Percentiles rank a stretch among this genome's conserved stretches.
Conservation (phyloP, 1,139 yeast genomes). For the Kodamaea derodonti region DNA sequence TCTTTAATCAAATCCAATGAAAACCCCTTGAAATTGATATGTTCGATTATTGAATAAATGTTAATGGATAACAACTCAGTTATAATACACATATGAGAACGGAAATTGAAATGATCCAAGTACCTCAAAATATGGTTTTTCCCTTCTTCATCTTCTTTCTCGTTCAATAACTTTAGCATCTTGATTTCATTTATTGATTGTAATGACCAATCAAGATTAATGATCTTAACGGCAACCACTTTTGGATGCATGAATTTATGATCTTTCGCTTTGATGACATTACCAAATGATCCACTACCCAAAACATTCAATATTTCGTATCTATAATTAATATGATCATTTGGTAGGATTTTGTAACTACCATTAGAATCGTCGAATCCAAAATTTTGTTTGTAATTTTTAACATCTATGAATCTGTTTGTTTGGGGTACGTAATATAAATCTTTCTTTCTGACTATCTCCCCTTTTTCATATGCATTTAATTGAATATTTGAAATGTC, state of each 20-base stretch:
- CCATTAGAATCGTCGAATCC: slow-evolving; percentile 74
- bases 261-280: slow-evolving; percentile 68
- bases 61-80: slow-evolving; percentile 72
- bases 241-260: slow-evolving; percentile 43
- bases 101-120: slow-evolving; percentile 68
- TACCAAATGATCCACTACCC: slow-evolving; percentile 86
- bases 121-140: slow-evolving; percentile 42
- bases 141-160: slow-evolving; percentile 3
- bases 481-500: slow-evolving; percentile 14
- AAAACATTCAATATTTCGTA: slow-evolving; percentile 57
- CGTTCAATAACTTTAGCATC: slow-evolving; percentile 49
- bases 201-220: slow-evolving; percentile 68
- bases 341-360: slow-evolving; percentile 51
- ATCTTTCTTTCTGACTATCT: slow-evolving; percentile 38
- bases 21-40: slow-evolving; percentile 60
- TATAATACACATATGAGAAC: slow-evolving; percentile 80
- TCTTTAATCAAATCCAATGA: slow-evolving; percentile 45
- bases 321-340: slow-evolving; percentile 76
- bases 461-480: slow-evolving; percentile 52
- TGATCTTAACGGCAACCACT: slow-evolving; percentile 69
- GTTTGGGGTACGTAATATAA: slow-evolving; percentile 34
- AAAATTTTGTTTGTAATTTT: slow-evolving; percentile 47
- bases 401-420: slow-evolving; percentile 36
- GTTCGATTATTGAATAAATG: slow-evolving; percentile 61
- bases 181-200: slow-evolving; percentile 81